phyloP scores from a whole-genome alignment of 495 filamentous ascomycete genomes.

The Aspergillus wentii region DNA sequence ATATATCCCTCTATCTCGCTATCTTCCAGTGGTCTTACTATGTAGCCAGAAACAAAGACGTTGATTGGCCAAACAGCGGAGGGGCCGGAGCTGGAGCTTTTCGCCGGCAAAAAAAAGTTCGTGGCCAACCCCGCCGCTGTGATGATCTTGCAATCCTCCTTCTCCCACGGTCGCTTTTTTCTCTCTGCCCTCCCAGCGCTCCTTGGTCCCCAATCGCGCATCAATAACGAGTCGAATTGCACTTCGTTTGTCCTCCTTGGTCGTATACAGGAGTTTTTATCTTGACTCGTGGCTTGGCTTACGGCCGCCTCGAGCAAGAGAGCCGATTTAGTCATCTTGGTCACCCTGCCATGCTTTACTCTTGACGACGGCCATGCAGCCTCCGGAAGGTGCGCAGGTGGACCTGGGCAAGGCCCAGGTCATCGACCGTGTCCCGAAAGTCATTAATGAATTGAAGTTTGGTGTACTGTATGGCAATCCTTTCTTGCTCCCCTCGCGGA shows the following conservation, averaged over 20 bases:
- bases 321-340: slow-evolving; percentile 22
- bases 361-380: slow-evolving; percentile 44
- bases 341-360: slow-evolving; percentile 37
- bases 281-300: not conserved
- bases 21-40: no score
- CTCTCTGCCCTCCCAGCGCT: slow-evolving; percentile 4
- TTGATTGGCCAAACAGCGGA: slow-evolving; percentile 16
- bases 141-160: slow-evolving; percentile 11
- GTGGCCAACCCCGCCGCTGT: slow-evolving; percentile 24
- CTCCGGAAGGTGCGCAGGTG: slow-evolving; percentile 42
- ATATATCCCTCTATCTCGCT: no score
- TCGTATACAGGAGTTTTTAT: not conserved
- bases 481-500: slow-evolving; percentile 5
- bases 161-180: slow-evolving; percentile 3
- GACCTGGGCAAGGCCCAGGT: slow-evolving; percentile 80
- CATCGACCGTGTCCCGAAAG: slow-evolving; percentile 78
- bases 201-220: not conserved
- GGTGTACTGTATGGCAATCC: slow-evolving; percentile 67
- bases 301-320: not conserved
- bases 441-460: slow-evolving; percentile 90
- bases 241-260: not conserved
- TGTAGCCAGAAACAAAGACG: not conserved
- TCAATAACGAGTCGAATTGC: not conserved
- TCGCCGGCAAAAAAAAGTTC: slow-evolving; percentile 17
- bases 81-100: slow-evolving; percentile 11